Conservation (phyloP, 2,329 filamentous ascomycete genomes). For the Aspergillus sp. region DNA sequence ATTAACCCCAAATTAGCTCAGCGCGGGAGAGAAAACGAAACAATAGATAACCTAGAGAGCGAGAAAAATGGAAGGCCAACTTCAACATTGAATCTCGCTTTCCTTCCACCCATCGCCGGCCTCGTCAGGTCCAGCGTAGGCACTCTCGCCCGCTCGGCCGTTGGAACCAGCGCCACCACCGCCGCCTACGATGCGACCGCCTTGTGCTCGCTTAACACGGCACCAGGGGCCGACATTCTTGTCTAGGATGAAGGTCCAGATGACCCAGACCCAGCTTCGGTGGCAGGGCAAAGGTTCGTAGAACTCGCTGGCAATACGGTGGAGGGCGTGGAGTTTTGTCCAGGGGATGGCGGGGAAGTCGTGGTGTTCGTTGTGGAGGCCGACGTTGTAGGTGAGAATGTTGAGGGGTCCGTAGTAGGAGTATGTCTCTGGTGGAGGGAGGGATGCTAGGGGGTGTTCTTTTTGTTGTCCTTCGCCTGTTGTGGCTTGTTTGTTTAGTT, state of each 20-base stretch:
- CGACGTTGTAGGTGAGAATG: slow-evolving; percentile 92
- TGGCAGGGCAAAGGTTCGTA: slow-evolving; percentile 85
- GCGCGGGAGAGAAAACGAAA: too few species aligned
- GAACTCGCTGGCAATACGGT: slow-evolving; percentile 82
- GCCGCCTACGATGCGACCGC: slow-evolving; percentile 60
- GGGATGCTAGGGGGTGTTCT: slow-evolving; percentile 56
- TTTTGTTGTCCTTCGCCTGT: slow-evolving; percentile 21
- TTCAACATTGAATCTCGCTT: slow-evolving; percentile 64
- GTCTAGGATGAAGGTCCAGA: slow-evolving; percentile 95
- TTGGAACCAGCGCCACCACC: slow-evolving; percentile 22
- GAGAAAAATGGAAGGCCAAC: not conserved
- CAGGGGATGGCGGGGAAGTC: slow-evolving; percentile 97
- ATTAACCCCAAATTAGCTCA: not conserved
- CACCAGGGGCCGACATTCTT: slow-evolving; percentile 86
- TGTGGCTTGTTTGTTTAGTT: slow-evolving; percentile 31
- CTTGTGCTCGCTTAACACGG: slow-evolving; percentile 86
- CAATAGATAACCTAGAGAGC: not conserved
- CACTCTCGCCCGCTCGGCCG: slow-evolving; percentile 46
- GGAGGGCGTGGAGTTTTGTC: slow-evolving; percentile 77
- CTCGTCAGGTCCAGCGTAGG: slow-evolving; percentile 45
- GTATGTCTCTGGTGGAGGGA: slow-evolving; percentile 86
- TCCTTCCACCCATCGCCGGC: slow-evolving; percentile 64
- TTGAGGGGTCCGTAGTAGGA: slow-evolving; percentile 96
- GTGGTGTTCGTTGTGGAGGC: slow-evolving; percentile 97
- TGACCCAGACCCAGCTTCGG: slow-evolving; percentile 85